phyloP scores from a whole-genome alignment of 306 rosid species.

The Lathyrus sativus region DNA sequence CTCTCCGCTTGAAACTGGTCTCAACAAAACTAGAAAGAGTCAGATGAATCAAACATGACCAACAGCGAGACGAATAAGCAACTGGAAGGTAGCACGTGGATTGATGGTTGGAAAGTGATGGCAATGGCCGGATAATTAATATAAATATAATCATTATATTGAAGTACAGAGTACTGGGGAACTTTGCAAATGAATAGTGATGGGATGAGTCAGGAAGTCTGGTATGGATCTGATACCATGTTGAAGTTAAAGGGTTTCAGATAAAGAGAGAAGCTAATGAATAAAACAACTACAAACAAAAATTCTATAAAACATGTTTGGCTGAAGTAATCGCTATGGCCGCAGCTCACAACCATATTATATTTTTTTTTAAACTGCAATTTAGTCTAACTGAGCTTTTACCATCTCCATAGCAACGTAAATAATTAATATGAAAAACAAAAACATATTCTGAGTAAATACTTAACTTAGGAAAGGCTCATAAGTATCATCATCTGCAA shows the following conservation, averaged over 20 bases:
- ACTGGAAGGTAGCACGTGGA: background rate
- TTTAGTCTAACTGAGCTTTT: background rate
- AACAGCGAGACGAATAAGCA: background rate
- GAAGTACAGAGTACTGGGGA: background rate
- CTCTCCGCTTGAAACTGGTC: background rate
- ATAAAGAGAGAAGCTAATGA: background rate
- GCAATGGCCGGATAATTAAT: background rate
- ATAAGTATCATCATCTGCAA: slow-evolving; percentile 73
- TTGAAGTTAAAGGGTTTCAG: background rate
- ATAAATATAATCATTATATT: slow-evolving; percentile 6
- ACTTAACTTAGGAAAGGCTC: slow-evolving; percentile 91
- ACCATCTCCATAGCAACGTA: slow-evolving; percentile 14
- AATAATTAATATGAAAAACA: slow-evolving; percentile 20
- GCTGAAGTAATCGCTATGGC: slow-evolving; percentile 23
- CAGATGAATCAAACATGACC: background rate
- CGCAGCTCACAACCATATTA: background rate
- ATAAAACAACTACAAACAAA: slow-evolving; percentile 6
- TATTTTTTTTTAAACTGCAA: background rate
- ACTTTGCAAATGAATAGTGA: background rate
- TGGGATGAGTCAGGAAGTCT: background rate
- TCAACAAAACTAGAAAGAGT: background rate
- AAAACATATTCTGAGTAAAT: slow-evolving; percentile 35
- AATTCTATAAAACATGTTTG: background rate
- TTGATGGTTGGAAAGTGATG: background rate
- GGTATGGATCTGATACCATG: background rate